Base-by-base conservation (phyloP, 2,329 filamentous ascomycete genomes). In the Exophiala spinifera region DNA sequence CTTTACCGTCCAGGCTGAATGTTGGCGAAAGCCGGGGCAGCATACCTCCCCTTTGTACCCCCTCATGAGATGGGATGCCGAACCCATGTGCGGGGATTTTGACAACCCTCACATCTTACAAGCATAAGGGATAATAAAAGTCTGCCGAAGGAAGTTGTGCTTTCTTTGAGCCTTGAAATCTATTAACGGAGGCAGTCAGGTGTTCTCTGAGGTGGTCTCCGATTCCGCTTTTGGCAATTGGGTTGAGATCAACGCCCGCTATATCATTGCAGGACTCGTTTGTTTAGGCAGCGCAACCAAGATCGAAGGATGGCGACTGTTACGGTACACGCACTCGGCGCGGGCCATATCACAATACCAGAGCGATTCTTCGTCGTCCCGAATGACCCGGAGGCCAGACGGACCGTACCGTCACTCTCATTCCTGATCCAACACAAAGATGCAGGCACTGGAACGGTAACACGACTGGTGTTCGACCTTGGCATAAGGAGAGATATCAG, bases 281-380 rank as follows among this genome's bases (percentile, higher is more conserved):
- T 28, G n/a, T 34, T 33, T 4, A 15, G 25, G 23, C 23, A 46
- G 10, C 39, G 10, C 15, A 23, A 44, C 10, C 23, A 23, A 6
- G 4, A 11, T 8, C 19, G n/a, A 14, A 14, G 42, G 2, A 62
- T 62, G 61, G 46, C 61, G 13, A 60, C 62, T 11, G 68, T 72
- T 10, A 64, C 69, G 25, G 65, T 74, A 1, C 70, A 74, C 55
- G 72, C 71, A 8, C 66, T 74, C 6, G 66, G 65, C 5, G 61
- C 65, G 6, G 64, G 66, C 8, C 54, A 60, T 49, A 44, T 65
- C 15, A 66, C 64, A 17, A 59, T 67, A 13, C 63, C 63, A 14
- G 65, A 67, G 51, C 59, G 61, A 36, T 65, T 61, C 46, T 67
- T 66, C 42, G 59, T 67, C 13, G 55, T 60, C 37, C 65, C 64